phyloP scores from a whole-genome alignment of 2,329 filamentous ascomycete species.

The Coniochaeta sp. region DNA sequence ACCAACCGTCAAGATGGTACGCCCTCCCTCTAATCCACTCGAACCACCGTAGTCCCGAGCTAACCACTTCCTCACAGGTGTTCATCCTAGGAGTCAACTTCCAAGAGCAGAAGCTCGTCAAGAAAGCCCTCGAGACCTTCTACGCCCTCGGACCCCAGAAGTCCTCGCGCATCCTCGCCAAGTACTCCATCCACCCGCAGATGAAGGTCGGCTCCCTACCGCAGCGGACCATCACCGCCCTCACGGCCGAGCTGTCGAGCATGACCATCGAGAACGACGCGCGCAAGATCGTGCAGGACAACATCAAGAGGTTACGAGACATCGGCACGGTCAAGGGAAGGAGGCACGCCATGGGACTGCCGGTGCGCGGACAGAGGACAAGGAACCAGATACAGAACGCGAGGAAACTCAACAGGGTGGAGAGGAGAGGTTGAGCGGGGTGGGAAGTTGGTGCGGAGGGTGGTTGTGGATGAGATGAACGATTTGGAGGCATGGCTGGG shows the following conservation, averaged over 20 bases:
- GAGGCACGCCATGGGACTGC: constrained; percentile 86
- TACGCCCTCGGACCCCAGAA: constrained; percentile 72
- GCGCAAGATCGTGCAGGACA: constrained; percentile 68
- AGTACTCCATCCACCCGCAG: constrained; percentile 78
- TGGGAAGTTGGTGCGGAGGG: too few relatives aligned
- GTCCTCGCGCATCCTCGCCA: constrained; percentile 73
- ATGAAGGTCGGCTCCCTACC: constrained; percentile 70
- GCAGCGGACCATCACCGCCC: constrained; percentile 68
- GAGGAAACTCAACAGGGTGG: constrained; percentile 54
- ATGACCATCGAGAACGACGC: constrained; percentile 95
- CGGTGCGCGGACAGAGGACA: constrained; percentile 85
- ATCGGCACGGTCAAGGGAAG: constrained; percentile 86
- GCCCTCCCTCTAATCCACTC: background rate
- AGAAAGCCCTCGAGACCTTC: constrained; percentile 76
- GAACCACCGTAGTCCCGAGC: background rate
- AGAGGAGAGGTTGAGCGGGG: constrained; percentile 37
- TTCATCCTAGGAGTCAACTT: constrained; percentile 87
- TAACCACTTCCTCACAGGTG: constrained; percentile 45
- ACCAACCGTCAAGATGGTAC: constrained; percentile 16
- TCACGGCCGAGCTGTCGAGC: constrained; percentile 77
- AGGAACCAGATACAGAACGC: constrained; percentile 62
- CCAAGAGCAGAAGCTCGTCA: constrained; percentile 73
- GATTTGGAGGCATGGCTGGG: background rate
- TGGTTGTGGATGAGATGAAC: background rate
- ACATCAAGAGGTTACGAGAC: constrained; percentile 79